Conservation (phyloP, 257 asterid genomes). For the Fraxinus pennsylvanica region DNA sequence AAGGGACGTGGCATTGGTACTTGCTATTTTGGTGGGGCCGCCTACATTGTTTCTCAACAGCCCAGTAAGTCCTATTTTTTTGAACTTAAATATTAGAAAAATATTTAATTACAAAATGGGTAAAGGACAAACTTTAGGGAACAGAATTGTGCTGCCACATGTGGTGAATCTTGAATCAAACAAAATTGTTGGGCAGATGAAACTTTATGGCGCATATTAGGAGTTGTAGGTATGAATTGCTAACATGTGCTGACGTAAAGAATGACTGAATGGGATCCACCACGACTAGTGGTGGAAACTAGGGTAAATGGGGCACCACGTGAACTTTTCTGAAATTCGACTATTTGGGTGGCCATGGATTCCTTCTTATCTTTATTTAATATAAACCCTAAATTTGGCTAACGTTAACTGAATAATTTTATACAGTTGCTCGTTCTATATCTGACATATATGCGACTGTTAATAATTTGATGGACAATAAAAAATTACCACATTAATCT, state of each 20-base stretch:
- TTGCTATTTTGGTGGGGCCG: constrained; percentile 92
- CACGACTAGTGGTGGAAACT: constrained; percentile 27
- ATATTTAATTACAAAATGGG: background rate
- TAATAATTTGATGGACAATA: too few species aligned
- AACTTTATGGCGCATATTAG: constrained; percentile 26
- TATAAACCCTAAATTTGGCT: too few species aligned
- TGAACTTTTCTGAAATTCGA: constrained; percentile 32
- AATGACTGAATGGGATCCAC: constrained; percentile 16
- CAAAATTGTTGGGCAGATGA: background rate
- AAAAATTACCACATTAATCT: too few species aligned
- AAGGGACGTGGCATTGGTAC: constrained; percentile 67
- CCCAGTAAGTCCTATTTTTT: constrained; percentile 61
- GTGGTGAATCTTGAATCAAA: background rate
- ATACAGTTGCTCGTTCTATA: too few species aligned
- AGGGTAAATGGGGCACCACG: constrained; percentile 41
- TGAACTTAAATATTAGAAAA: background rate
- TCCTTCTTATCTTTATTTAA: too few species aligned
- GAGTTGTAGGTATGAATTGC: constrained; percentile 24
- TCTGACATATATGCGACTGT: too few species aligned
- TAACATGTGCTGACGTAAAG: constrained; percentile 29
- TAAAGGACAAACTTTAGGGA: background rate
- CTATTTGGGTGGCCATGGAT: background rate
- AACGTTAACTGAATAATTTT: too few species aligned
- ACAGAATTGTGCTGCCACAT: background rate
- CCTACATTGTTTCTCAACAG: constrained; percentile 54